A percentile compares a stretch with the other conserved stretches of the same genome.
These are phyloP conservation scores for Adansonia digitata DNA, from an alignment of 345 rosid genomes.

Conservation along the genomic window DNA sequence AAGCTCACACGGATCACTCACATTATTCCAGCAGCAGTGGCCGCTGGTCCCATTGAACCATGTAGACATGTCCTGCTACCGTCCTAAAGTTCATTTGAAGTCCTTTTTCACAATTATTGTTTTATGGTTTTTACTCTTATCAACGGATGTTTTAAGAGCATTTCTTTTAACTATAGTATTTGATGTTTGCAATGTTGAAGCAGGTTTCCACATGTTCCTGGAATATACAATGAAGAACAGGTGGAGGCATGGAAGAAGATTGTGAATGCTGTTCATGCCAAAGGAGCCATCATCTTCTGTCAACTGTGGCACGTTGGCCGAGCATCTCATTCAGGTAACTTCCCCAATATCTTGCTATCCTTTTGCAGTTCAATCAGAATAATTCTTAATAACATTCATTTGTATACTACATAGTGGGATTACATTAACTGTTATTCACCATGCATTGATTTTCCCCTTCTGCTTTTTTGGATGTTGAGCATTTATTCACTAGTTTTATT, in stretches of 20 bases:
- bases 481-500: not conserved
- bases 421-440: not conserved
- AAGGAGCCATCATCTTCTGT: slow-evolving; percentile 74
- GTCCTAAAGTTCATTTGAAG: not conserved
- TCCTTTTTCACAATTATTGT: not conserved
- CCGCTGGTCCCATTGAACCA: not conserved
- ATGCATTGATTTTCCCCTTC: not conserved
- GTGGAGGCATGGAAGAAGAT: slow-evolving; percentile 79
- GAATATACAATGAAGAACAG: slow-evolving; percentile 76
- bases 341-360: not conserved
- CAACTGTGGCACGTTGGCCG: slow-evolving; percentile 96
- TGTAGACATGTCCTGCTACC: not conserved
- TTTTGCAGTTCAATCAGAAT: not conserved
- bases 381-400: not conserved
- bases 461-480: not conserved
- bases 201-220: slow-evolving; percentile 90
- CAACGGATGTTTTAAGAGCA: not conserved
- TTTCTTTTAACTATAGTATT: not conserved
- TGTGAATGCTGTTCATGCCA: slow-evolving; percentile 71
- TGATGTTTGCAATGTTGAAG: slow-evolving; percentile 8
- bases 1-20: not conserved
- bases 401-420: not conserved
- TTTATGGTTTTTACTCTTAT: not conserved
- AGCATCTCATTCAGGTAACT: slow-evolving; percentile 65
- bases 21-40: not conserved